These are phyloP conservation scores for Sporothrix variecibatus DNA, from an alignment of 2,329 filamentous ascomycete genomes.

Conservation along the genomic window DNA sequence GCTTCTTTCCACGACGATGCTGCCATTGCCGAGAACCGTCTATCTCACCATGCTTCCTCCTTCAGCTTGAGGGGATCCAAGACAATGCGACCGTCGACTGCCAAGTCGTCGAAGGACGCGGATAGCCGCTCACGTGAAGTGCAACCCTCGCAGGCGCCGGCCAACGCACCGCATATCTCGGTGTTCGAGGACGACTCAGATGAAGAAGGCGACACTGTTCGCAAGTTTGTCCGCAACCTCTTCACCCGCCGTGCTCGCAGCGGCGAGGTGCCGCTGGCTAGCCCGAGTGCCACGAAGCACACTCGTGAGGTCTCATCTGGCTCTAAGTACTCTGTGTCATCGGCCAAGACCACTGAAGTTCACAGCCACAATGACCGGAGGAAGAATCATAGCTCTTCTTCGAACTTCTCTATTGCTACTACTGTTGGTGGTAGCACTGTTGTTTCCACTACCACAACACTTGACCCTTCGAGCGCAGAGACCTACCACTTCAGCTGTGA, in stretches of 20 bases:
- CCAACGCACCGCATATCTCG: slow-evolving; percentile 20
- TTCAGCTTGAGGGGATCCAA: slow-evolving; percentile 12
- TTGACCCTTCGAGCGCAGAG: not conserved
- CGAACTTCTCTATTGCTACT: slow-evolving; percentile 23
- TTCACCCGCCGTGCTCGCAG: slow-evolving; percentile 28
- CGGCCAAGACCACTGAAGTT: not conserved
- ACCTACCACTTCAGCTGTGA: not conserved
- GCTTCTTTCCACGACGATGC: slow-evolving; percentile 10
- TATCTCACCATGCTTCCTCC: not conserved
- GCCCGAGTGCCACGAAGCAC: not conserved
- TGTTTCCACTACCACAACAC: slow-evolving; percentile 2
- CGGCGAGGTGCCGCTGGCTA: slow-evolving; percentile 11
- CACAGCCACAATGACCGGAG: slow-evolving; percentile 23
- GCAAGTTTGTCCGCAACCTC: slow-evolving; percentile 29
- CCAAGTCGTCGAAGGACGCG: slow-evolving; percentile 21
- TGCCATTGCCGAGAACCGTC: not conserved
- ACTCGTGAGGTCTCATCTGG: not conserved
- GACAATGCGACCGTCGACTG: slow-evolving; percentile 13
- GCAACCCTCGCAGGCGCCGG: not conserved
- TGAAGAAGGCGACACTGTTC: slow-evolving; percentile 30
- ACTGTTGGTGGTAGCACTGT: slow-evolving; percentile 11
- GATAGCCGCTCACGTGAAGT: not conserved
- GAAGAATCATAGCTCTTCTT: slow-evolving; percentile 28
- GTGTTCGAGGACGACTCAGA: slow-evolving; percentile 32
- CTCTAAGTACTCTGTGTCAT: slow-evolving; percentile 17